A percentile compares a stretch with the other conserved stretches of the same genome.
phyloP scores from a whole-genome alignment of 225 moss, liverwort and hornwort genomes.

The Marchantia paleacea region DNA sequence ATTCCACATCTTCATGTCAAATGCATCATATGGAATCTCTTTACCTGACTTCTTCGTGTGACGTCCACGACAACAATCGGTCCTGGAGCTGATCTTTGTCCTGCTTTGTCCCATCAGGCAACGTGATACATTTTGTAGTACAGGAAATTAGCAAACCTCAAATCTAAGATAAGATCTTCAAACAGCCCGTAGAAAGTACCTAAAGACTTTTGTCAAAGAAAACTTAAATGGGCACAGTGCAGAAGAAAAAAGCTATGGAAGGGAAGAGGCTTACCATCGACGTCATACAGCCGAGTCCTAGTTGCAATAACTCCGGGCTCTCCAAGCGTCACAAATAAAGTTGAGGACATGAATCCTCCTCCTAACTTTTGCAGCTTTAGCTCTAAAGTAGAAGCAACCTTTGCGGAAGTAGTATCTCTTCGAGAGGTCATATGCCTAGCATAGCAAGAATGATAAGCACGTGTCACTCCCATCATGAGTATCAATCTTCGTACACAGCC shows the following conservation, averaged over 20 bases:
- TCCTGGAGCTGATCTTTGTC: conserved; percentile 53
- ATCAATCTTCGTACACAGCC: background rate
- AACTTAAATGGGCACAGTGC: background rate
- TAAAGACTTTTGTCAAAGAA: background rate
- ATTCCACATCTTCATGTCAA: background rate
- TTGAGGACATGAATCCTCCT: conserved; percentile 52
- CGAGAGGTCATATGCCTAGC: conserved; percentile 90
- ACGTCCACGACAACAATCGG: conserved; percentile 92
- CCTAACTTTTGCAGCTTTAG: conserved; percentile 65
- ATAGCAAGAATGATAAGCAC: conserved; percentile 11
- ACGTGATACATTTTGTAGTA: background rate
- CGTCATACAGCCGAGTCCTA: conserved; percentile 65
- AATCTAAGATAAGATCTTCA: background rate
- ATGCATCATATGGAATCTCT: background rate
- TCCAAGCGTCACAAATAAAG: conserved; percentile 64
- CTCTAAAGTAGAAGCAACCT: conserved; percentile 69
- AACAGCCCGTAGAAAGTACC: background rate
- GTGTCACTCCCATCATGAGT: background rate
- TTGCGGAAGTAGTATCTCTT: conserved; percentile 76
- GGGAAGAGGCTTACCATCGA: conserved; percentile 51
- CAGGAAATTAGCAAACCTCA: background rate
- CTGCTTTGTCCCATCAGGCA: conserved; percentile 34
- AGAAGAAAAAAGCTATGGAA: background rate
- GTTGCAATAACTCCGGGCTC: conserved; percentile 69
- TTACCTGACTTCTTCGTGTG: conserved; percentile 69